phyloP scores from a whole-genome alignment of 225 moss, liverwort and hornwort genomes.

The Pseudoscleropodium purum region DNA sequence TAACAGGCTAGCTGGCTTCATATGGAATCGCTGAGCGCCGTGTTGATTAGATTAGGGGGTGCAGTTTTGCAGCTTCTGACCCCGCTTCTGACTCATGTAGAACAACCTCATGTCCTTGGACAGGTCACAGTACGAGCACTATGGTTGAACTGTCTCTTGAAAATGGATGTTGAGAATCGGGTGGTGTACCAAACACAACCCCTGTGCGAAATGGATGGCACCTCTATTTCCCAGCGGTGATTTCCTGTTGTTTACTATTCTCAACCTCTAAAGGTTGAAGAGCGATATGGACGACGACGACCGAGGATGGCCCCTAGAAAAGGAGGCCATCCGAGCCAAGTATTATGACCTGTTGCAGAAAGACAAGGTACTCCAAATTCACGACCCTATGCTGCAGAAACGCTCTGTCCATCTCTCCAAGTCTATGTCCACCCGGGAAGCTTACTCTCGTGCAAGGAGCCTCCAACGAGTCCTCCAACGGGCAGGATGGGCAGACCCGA shows the following conservation, averaged over 20 bases:
- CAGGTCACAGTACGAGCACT: neutral
- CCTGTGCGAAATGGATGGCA: neutral
- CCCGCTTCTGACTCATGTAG: neutral
- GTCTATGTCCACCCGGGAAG: constrained; percentile 21
- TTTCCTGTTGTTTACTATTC: neutral
- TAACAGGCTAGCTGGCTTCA: neutral
- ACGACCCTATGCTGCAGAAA: neutral
- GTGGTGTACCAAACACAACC: neutral
- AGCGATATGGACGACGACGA: constrained; percentile 5
- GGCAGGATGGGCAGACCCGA: constrained; percentile 3
- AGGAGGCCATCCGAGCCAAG: constrained; percentile 27
- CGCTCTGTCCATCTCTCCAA: neutral
- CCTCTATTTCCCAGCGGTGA: neutral
- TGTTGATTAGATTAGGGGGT: neutral
- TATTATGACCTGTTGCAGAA: constrained; percentile 10
- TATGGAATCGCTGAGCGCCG: neutral
- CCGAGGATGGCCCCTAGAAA: constrained; percentile 36
- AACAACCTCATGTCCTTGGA: neutral
- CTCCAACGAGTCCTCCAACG: constrained; percentile 14
- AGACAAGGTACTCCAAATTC: neutral
- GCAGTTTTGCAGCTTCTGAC: neutral
- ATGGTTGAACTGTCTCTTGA: neutral
- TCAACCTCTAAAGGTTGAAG: neutral
- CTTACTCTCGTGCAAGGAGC: constrained; percentile 12
- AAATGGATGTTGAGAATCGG: neutral